A percentile compares a stretch with the other conserved stretches of the same genome.
These are phyloP conservation scores for Tricharina praecox DNA, from an alignment of 495 filamentous ascomycete genomes.

Conservation along the genomic window DNA sequence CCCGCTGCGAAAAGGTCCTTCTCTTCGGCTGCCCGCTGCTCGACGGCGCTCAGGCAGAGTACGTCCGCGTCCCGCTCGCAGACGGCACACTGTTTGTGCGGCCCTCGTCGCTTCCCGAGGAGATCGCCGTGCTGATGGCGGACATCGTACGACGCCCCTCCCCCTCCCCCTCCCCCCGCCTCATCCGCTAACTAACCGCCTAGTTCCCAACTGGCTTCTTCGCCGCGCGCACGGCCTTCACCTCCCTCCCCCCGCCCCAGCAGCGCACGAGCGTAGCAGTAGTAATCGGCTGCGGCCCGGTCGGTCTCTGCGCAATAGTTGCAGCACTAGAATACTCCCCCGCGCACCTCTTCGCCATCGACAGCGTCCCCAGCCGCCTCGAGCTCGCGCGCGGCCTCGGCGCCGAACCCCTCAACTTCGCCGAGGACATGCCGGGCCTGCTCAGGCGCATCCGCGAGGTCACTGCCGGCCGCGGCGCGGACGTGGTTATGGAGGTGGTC, in stretches of 20 bases:
- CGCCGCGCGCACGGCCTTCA: conserved; percentile 70
- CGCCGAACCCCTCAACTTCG: conserved; percentile 74
- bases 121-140: conserved; percentile 73
- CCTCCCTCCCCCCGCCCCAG: conserved; percentile 41
- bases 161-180: neutral
- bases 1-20: conserved; percentile 56
- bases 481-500: conserved; percentile 84
- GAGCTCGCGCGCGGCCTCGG: conserved; percentile 61
- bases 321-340: conserved; percentile 67
- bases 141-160: conserved; percentile 38
- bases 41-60: conserved; percentile 85
- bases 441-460: conserved; percentile 54
- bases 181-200: conserved; percentile 1
- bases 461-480: conserved; percentile 71
- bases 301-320: conserved; percentile 75
- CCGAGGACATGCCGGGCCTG: conserved; percentile 51
- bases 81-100: conserved; percentile 68
- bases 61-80: conserved; percentile 69
- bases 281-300: conserved; percentile 75
- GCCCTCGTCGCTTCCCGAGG: conserved; percentile 56
- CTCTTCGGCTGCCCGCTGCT: conserved; percentile 60
- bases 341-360: conserved; percentile 69
- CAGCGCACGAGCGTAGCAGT: conserved; percentile 57
- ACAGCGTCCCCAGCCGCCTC: conserved; percentile 61
- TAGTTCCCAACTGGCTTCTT: conserved; percentile 70